phyloP scores from a whole-genome alignment of 331 rosid species.

The Acacia concinna region DNA sequence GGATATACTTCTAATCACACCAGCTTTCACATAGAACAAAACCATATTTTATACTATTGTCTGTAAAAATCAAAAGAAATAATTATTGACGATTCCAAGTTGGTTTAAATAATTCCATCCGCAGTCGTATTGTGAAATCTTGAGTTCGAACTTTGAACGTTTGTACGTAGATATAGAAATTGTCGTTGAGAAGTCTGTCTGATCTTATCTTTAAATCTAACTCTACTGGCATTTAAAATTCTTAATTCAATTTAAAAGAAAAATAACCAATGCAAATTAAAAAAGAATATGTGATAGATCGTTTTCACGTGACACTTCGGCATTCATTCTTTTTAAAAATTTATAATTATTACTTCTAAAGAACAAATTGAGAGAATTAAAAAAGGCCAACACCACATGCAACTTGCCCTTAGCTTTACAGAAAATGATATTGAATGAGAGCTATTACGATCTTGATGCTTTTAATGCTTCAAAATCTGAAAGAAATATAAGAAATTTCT shows the following conservation, averaged over 20 bases:
- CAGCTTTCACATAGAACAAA: neutral
- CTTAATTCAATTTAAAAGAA: neutral
- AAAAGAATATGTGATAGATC: neutral
- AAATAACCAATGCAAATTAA: neutral
- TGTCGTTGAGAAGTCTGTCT: neutral
- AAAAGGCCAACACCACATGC: neutral
- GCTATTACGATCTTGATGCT: neutral
- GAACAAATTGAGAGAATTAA: neutral
- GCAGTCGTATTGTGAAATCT: neutral
- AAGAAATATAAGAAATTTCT: neutral
- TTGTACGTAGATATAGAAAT: no score
- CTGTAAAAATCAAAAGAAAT: no score
- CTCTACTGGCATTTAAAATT: no score
- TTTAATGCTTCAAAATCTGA: neutral
- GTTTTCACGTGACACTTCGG: neutral
- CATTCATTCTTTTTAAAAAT: neutral
- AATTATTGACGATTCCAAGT: neutral
- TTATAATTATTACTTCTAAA: neutral
- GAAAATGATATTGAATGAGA: neutral
- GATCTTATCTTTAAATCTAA: neutral
- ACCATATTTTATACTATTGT: neutral
- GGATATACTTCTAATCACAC: neutral
- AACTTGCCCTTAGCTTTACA: neutral
- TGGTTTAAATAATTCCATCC: neutral
- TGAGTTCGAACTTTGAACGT: neutral